phyloP scores from a whole-genome alignment of 2,329 filamentous ascomycete species.

The Aspergillus sp. region DNA sequence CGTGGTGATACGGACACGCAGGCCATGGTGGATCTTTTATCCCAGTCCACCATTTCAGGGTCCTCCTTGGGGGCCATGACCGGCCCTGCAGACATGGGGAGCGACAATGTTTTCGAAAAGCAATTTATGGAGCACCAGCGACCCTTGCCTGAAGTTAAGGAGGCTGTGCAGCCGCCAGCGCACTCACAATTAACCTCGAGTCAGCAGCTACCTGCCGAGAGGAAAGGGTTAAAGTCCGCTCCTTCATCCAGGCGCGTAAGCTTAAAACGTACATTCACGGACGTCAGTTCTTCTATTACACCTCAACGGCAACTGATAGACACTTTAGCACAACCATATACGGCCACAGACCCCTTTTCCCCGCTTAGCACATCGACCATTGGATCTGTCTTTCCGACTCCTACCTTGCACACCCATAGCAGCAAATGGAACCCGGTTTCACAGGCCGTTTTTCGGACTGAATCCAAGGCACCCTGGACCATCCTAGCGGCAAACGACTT shows the following conservation, averaged over 20 bases:
- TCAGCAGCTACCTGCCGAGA: conserved; percentile 30
- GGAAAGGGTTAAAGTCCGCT: conserved; percentile 39
- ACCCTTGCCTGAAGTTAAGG: conserved; percentile 21
- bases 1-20: conserved; percentile 84
- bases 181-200: conserved; percentile 29
- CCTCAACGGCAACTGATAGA: conserved; percentile 84
- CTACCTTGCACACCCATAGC: conserved; percentile 78
- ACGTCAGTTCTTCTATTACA: conserved; percentile 66
- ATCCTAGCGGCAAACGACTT: conserved; percentile 95
- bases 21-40: conserved; percentile 84
- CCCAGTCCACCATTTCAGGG: conserved; percentile 75
- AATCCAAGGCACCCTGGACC: conserved; percentile 85
- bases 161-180: conserved; percentile 20
- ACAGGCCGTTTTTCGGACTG: conserved; percentile 97
- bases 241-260: conserved; percentile 63
- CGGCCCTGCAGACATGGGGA: conserved; percentile 71
- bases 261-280: conserved; percentile 85
- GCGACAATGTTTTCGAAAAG: conserved; percentile 80
- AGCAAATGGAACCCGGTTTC: conserved; percentile 87
- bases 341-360: conserved; percentile 51
- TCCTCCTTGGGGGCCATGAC: conserved; percentile 66
- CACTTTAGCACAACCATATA: conserved; percentile 78
- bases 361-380: conserved; percentile 34
- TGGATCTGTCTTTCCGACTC: conserved; percentile 41
- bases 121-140: conserved; percentile 60